Base-by-base conservation (phyloP, 2,329 filamentous ascomycete species). In the Aspergillus sergii region DNA sequence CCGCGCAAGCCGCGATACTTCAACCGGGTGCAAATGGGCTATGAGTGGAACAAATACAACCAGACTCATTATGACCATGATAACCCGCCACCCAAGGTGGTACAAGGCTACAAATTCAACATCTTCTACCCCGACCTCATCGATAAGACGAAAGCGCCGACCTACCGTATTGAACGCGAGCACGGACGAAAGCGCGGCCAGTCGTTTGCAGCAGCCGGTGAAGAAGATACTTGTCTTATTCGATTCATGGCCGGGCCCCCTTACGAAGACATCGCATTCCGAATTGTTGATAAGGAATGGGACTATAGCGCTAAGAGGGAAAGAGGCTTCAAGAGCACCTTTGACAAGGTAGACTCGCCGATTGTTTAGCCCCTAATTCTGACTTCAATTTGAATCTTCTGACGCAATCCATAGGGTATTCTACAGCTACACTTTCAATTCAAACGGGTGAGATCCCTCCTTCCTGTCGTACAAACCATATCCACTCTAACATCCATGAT, bases 21-120 rank as follows among this genome's bases (percentile, higher is more conserved):
- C 85, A 98, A 98, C 76, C 90, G 95, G 46, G 94, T 98, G 54
- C 94, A 97, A 78, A 97, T 97, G 92, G 95, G 95, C 59, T 99
- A 98, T 78, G 95, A 99, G 78, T 99, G 95, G 95, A 99, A 99
- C 84, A 99, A 99, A 80, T 99, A 99, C 85, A 99, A 99, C 75
- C 95, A 99, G 80, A 99, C 95, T 14, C 95, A 99, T 80, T 99
- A 99, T 81, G 95, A 98, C 77, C 93, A 97, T 77, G 94, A 98
- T 75, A 97, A 98, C 73, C 95, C 95, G 2, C 95, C 95, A 1
- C 95, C 95, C 30, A 97, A 97, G 80, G 94, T 99, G 8, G 95
- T 99, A 12, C 95, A 99, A 77, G 95, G 95, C 61, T 99, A 99
- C 84, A 97, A 96, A 78, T 99, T 99, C 85, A 98, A 99, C 81